Evolutionary conservation across 2,329 filamentous ascomycete species (phyloP).

Genomic region (Aspergillus novofumigatus): DNA sequence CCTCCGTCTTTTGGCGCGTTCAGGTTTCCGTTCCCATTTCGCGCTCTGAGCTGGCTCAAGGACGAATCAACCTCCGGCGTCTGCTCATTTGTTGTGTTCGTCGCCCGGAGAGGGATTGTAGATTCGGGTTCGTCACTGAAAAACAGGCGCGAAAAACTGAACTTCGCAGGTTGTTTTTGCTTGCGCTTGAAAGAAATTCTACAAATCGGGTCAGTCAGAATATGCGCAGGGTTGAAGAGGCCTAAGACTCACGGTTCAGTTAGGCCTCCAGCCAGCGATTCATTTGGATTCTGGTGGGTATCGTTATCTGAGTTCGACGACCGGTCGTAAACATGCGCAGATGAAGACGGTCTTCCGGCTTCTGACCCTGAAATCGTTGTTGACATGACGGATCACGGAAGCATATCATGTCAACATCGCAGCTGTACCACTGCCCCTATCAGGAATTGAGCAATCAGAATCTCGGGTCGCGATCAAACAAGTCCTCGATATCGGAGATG

Average conservation of each 20-base stretch:
- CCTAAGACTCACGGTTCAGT: constrained; percentile 31
- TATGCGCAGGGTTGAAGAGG: not conserved
- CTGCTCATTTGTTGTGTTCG: constrained; percentile 22
- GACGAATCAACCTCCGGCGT: constrained; percentile 24
- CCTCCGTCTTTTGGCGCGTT: constrained; percentile 38
- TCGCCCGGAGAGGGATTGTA: constrained; percentile 17
- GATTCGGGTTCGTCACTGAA: constrained; percentile 26
- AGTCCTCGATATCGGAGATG: constrained; percentile 17
- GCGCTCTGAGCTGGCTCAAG: constrained; percentile 16
- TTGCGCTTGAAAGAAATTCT: constrained; percentile 44
- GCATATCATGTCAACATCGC: constrained; percentile 16
- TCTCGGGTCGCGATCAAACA: constrained; percentile 3
- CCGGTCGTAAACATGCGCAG: constrained; percentile 9
- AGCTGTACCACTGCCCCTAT: constrained; percentile 12
- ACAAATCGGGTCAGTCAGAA: constrained; percentile 3
- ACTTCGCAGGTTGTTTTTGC: constrained; percentile 36
- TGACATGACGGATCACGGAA: constrained; percentile 23
- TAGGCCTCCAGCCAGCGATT: constrained; percentile 28
- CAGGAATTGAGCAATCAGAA: constrained; percentile 4
- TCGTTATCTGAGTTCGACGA: constrained; percentile 19
- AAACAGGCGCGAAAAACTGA: constrained; percentile 39
- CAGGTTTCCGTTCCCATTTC: constrained; percentile 21
- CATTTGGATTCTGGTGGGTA: constrained; percentile 11
- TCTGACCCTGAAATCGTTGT: constrained; percentile 20
- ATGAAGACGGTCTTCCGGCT: constrained; percentile 13